Evolutionary conservation across 257 asterid genomes (phyloP), one percentile per base, ranked within the genome.

Genomic region (Asclepias syriaca): DNA sequence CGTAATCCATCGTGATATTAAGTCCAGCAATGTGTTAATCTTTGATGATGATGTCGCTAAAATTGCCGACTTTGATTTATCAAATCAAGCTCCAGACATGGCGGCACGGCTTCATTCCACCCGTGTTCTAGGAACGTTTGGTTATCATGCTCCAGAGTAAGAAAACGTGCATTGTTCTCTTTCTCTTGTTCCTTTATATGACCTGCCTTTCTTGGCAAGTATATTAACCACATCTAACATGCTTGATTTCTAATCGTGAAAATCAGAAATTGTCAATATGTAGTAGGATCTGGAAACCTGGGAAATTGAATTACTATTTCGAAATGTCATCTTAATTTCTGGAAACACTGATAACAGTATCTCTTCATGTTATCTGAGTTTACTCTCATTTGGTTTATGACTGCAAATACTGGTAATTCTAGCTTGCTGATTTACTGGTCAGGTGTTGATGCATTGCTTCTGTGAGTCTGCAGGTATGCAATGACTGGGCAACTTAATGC

Each of bases 81-180:
- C 96, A 58, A 91, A 91, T 76, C 97, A 91, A 85, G 94, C 97
- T 71, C 97, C 97, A 72, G 97, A 91, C 77, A 89, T 86, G 96
- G 97, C 97, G 18, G 97, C 97, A 46, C 96, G 97, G 49, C 96
- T 91, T 72, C 97, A 91, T 80, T 91, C 97, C 56, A 91, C 97
- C 57, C 97, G 97, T 82, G 97, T 91, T 72, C 97, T 91, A 72
- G 97, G 97, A 45, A 91, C 97, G 24, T 91, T 91, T 80, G 97
- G 97, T 27, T 91, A 91, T 82, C 97, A 91, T 83, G 97, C 97
- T 74, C 96, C 96, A 32, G 97, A 91, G 97, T 91, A 78, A 80
- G 94, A 74, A 49, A 61, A 34, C 60, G 78, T 69, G 40, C 24
- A 50, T 32, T 46, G 66, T 4, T 32, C 66, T 49, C 32, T 53